These are phyloP conservation scores for Diaporthe ampelina DNA, from an alignment of 2,329 filamentous ascomycete species.

Conservation along the genomic window DNA sequence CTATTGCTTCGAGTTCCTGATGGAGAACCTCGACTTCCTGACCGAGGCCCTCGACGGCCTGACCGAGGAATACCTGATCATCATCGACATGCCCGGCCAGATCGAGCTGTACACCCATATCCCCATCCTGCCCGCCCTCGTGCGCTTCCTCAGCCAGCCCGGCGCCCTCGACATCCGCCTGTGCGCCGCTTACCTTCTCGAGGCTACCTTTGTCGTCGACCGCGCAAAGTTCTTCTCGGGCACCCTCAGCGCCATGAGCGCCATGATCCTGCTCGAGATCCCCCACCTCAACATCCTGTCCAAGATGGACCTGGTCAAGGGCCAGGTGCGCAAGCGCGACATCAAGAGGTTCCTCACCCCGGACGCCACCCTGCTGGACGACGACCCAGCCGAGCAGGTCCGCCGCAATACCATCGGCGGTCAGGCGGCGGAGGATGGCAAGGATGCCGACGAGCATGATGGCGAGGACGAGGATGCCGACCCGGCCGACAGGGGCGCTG, in stretches of 20 bases:
- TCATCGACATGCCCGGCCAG: conserved; percentile 99
- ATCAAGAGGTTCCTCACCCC: conserved; percentile 92
- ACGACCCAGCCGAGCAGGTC: conserved; percentile 74
- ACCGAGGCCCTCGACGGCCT: conserved; percentile 86
- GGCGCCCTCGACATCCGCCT: conserved; percentile 90
- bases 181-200: conserved; percentile 93
- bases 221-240: conserved; percentile 98
- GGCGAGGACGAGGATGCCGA: conserved; percentile 69
- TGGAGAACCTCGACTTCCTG: conserved; percentile 94
- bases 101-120: conserved; percentile 99
- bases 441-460: conserved; percentile 64
- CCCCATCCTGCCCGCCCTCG: conserved; percentile 87
- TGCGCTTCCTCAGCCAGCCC: conserved; percentile 82
- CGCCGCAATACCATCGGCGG: conserved; percentile 58
- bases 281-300: conserved; percentile 96
- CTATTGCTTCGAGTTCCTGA: conserved; percentile 96
- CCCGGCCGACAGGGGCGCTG: conserved; percentile 73
- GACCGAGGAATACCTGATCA: conserved; percentile 95
- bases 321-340: conserved; percentile 87
- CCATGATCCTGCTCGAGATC: conserved; percentile 98
- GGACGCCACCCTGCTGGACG: conserved; percentile 84
- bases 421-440: conserved; percentile 57
- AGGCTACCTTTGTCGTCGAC: conserved; percentile 96
- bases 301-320: conserved; percentile 98
- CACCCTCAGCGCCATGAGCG: conserved; percentile 95